Evolutionary conservation across 1,284 basidiomycete genomes (phyloP), one percentile per base, ranked within the genome.

Genomic region (Chalciporus sp.): DNA sequence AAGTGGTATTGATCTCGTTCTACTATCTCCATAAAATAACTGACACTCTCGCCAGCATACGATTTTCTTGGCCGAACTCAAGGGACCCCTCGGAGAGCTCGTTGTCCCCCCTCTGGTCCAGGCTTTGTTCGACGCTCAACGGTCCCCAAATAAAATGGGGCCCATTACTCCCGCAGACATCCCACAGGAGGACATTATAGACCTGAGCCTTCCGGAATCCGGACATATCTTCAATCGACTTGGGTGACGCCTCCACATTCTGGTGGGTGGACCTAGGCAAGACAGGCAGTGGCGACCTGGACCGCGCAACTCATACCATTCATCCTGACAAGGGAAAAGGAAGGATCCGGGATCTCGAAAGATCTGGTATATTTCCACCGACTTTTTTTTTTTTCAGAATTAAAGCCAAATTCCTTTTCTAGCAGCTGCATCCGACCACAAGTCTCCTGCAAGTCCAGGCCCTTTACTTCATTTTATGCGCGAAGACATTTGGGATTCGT

Each of bases 201-300:
- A 41, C 20, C 4, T 58, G 27, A 28, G 17, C 19, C 1, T 5
- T 23, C 3, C 49, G 42, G 33, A 46, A 3, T 23, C 3, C 49
- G 42, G 33, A 46, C 44, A 1, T 53, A 1, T 40, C 47, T 5
- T 3, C n/a, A 1, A 12, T 59, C 2, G 43, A 44, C 26, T 26
- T 56, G 7, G 58, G 58, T 4, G 53, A 59, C 26, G 52, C 49
- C 0, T 8, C 20, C 17, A 59, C 57, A 9, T 59, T 56, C 23
- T 59, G 57, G 57, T 58, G 57, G 57, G 27, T 11, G 7, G 51
- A 23, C 41, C 19, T 44, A 26, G 5, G 29, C 10, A 31, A 31
- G 29, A 14, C 29, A 10, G 10, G 29, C 23, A 14, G 29, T 31
- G 29, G 29, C 2, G 12, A 31, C 23, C 23, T 23, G 23, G 6